Percentiles rank a stretch among this genome's conserved stretches.
phyloP scores from a whole-genome alignment of 805 yeast species.

The Wickerhamomyces subpelliculosus region DNA sequence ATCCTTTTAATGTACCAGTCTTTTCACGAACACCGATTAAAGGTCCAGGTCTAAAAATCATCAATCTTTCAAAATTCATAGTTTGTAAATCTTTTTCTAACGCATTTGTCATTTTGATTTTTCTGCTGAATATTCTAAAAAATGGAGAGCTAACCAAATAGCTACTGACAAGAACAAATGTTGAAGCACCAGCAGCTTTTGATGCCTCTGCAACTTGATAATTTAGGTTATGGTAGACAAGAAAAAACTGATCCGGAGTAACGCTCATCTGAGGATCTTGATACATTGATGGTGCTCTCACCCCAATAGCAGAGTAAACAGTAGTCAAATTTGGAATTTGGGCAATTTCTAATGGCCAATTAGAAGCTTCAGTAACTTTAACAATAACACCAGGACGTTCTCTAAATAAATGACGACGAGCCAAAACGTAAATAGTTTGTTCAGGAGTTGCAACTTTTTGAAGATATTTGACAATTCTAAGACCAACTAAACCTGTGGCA shows the following conservation, averaged over 20 bases:
- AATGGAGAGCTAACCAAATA: slow-evolving; percentile 40
- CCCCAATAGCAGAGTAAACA: slow-evolving; percentile 12
- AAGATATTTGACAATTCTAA: slow-evolving; percentile 8
- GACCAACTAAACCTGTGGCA: slow-evolving; percentile 18
- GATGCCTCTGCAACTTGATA: slow-evolving; percentile 10
- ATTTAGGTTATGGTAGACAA: slow-evolving; percentile 8
- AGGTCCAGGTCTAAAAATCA: slow-evolving; percentile 72
- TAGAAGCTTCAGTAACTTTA: slow-evolving; percentile 22
- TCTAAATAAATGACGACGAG: slow-evolving; percentile 4
- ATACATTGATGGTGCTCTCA: slow-evolving; percentile 3
- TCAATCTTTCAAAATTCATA: slow-evolving; percentile 55
- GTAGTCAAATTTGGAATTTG: slow-evolving; percentile 7
- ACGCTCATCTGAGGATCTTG: background rate
- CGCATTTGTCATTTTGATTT: slow-evolving; percentile 60
- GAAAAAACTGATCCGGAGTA: slow-evolving; percentile 2
- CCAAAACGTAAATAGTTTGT: background rate
- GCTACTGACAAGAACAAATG: slow-evolving; percentile 8
- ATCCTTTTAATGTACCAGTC: background rate
- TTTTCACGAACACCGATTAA: slow-evolving; percentile 25
- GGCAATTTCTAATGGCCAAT: slow-evolving; percentile 6
- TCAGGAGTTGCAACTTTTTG: slow-evolving; percentile 1
- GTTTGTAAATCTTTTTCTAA: slow-evolving; percentile 58
- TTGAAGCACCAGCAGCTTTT: slow-evolving; percentile 5
- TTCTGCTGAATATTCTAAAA: slow-evolving; percentile 44
- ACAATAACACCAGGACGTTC: slow-evolving; percentile 46